Evolutionary conservation across 1,139 yeast species (phyloP).

Genomic region (Protomyces arabidopsidicola): DNA sequence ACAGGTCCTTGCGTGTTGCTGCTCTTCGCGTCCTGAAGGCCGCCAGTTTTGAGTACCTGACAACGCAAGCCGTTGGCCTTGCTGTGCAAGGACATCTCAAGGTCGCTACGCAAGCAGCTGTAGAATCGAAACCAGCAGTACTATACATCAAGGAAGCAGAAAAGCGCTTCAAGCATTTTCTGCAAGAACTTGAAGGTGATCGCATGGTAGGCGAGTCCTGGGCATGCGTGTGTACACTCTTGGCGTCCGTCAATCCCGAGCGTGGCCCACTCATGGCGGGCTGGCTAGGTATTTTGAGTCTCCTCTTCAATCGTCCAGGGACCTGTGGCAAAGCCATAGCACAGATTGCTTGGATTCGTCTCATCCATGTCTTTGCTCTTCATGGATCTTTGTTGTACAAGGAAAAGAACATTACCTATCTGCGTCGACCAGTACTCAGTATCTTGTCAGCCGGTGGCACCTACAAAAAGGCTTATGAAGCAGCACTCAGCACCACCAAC

Average conservation of each 20-base stretch:
- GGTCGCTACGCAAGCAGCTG: neutral
- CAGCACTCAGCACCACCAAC: constrained; percentile 26
- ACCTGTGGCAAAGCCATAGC: constrained; percentile 28
- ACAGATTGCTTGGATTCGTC: constrained; percentile 28
- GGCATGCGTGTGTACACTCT: constrained; percentile 30
- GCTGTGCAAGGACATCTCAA: constrained; percentile 19
- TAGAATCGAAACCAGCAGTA: no score
- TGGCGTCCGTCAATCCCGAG: constrained; percentile 30
- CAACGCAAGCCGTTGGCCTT: constrained; percentile 5
- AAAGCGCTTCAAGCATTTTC: constrained; percentile 26
- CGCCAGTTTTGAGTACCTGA: neutral
- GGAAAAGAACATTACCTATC: constrained; percentile 13
- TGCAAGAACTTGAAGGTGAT: constrained; percentile 30
- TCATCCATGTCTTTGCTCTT: constrained; percentile 28
- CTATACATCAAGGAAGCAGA: constrained; percentile 24
- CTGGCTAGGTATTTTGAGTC: constrained; percentile 32
- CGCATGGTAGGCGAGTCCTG: constrained; percentile 31
- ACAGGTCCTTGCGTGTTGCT: neutral
- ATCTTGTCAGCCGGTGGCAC: constrained; percentile 2
- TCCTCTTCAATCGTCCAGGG: constrained; percentile 29
- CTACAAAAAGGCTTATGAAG: constrained; percentile 8
- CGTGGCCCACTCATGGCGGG: constrained; percentile 30
- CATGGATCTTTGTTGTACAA: constrained; percentile 10
- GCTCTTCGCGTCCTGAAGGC: constrained; percentile 3
- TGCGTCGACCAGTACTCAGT: constrained; percentile 12